Evolutionary conservation across 2,329 filamentous ascomycete genomes (phyloP).

Genomic region (Cladorrhinum sp.): DNA sequence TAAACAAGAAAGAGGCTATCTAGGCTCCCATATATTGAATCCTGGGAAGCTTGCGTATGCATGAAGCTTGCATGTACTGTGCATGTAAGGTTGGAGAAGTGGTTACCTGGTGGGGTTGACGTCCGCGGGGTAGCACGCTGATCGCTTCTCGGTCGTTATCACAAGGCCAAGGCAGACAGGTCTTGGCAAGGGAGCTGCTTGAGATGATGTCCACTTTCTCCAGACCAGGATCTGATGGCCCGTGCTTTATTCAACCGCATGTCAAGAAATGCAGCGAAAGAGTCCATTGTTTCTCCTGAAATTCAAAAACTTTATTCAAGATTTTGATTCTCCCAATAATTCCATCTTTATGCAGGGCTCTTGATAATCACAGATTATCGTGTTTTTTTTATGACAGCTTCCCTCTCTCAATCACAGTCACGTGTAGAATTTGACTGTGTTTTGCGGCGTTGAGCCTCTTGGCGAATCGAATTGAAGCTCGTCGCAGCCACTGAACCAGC

Average conservation of each 20-base stretch:
- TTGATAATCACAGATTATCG: background rate
- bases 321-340: background rate
- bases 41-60: too few species aligned
- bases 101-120: slow-evolving; percentile 4
- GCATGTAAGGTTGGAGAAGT: background rate
- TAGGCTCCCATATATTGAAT: slow-evolving; percentile 2
- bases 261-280: background rate
- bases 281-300: background rate
- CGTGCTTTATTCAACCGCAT: slow-evolving; percentile 1
- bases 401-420: background rate
- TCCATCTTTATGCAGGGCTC: background rate
- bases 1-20: background rate
- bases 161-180: background rate
- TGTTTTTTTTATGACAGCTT: background rate
- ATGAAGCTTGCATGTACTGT: slow-evolving; percentile 1
- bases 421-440: too few species aligned
- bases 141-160: too few species aligned
- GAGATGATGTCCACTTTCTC: background rate
- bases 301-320: background rate
- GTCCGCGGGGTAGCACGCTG: slow-evolving; percentile 1
- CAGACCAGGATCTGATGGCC: background rate
- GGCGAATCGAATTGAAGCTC: too few species aligned
- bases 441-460: too few species aligned
- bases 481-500: too few species aligned
- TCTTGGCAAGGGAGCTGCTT: slow-evolving; percentile 7